A percentile compares a stretch with the other conserved stretches of the same genome.
Conservation (phyloP, 805 yeast species). For the Candida glaebosa region DNA sequence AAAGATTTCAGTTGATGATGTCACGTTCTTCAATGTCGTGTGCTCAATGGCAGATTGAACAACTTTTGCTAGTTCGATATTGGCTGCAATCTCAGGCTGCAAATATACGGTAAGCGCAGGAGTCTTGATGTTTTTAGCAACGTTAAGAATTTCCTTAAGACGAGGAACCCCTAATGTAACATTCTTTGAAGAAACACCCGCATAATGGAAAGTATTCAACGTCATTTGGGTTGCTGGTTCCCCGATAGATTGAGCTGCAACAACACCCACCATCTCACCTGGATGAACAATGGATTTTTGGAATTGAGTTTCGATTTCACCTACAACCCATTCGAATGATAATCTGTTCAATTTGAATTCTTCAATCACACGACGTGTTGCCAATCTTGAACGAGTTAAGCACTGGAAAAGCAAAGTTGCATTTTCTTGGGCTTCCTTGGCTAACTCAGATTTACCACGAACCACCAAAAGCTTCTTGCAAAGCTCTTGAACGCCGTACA, state of each 20-base stretch:
- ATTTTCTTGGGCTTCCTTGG: conserved; percentile 84
- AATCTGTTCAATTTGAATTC: conserved; percentile 80
- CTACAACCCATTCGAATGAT: conserved; percentile 94
- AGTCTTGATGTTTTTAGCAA: conserved; percentile 98
- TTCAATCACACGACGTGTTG: conserved; percentile 85
- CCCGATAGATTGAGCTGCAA: conserved; percentile 97
- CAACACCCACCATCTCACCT: conserved; percentile 98
- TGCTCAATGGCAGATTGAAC: conserved; percentile 97
- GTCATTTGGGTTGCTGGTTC: conserved; percentile 99
- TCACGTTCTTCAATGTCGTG: conserved; percentile 89
- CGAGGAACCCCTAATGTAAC: conserved; percentile 98
- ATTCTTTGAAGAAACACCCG: conserved; percentile 95
- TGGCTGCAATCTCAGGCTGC: conserved; percentile 73
- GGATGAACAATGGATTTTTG: conserved; percentile 90
- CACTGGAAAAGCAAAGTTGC: conserved; percentile 90
- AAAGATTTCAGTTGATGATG: conserved; percentile 95
- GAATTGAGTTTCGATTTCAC: conserved; percentile 92
- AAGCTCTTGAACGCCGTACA: conserved; percentile 65
- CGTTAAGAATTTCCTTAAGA: conserved; percentile 95
- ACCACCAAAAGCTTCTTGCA: conserved; percentile 68
- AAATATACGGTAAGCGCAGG: conserved; percentile 97
- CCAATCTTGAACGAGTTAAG: conserved; percentile 86
- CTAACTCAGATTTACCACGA: conserved; percentile 73
- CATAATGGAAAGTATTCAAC: conserved; percentile 94
- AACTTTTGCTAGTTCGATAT: conserved; percentile 90